These are phyloP conservation scores for Trichoderma sp. DNA, from an alignment of 2,329 filamentous ascomycete species.

Conservation along the genomic window DNA sequence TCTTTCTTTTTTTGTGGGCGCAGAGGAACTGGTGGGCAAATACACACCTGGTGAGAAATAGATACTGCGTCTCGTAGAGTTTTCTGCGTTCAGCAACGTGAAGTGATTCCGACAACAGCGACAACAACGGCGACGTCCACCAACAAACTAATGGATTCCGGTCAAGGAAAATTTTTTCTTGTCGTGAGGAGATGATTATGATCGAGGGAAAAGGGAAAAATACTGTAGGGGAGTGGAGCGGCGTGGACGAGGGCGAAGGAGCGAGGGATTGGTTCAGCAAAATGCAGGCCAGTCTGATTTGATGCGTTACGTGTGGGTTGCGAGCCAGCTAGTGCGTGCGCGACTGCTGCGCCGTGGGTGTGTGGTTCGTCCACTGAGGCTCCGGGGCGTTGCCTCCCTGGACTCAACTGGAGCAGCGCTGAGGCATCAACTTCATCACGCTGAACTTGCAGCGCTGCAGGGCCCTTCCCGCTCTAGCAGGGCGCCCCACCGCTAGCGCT, in stretches of 20 bases:
- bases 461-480: conserved; percentile 9
- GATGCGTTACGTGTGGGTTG: neutral
- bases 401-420: neutral
- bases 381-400: neutral
- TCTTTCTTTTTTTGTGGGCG: neutral
- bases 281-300: neutral
- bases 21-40: neutral
- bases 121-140: conserved; percentile 22
- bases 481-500: neutral
- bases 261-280: neutral
- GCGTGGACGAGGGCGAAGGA: neutral
- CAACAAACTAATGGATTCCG: conserved; percentile 3
- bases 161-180: conserved; percentile 17
- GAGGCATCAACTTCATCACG: neutral
- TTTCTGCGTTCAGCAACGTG: neutral
- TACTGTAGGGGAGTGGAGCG: conserved; percentile 11
- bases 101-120: conserved; percentile 13
- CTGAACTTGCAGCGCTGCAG: neutral
- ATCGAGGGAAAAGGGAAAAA: conserved; percentile 16
- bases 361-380: neutral
- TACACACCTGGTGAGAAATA: conserved; percentile 7
- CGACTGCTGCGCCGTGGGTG: neutral
- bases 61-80: neutral
- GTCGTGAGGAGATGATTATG: conserved; percentile 14
- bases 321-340: neutral